A percentile compares a stretch with the other conserved stretches of the same genome.
Conservation (phyloP, 305 asterid species). For the Rubia balearica region DNA sequence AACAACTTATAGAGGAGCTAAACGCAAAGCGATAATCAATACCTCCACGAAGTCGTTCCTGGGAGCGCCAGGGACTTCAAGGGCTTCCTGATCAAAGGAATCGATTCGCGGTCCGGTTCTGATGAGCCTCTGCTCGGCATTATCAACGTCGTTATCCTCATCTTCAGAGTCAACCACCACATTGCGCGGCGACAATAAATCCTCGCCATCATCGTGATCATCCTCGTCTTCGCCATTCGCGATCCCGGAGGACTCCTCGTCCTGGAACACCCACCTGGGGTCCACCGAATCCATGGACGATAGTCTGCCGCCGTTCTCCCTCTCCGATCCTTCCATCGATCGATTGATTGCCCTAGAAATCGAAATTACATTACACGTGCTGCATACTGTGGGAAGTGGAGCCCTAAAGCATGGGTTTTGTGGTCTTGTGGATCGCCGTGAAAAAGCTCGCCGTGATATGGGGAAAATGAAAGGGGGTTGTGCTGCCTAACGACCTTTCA, state of each 20-base stretch:
- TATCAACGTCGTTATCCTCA: constrained; percentile 39
- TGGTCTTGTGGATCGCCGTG: constrained; percentile 1
- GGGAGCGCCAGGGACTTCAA: constrained; percentile 86
- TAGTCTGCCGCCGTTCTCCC: constrained; percentile 46
- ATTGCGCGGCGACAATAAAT: constrained; percentile 39
- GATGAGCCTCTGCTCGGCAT: constrained; percentile 70
- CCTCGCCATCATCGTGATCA: constrained; percentile 33
- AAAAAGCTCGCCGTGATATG: neutral
- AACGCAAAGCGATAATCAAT: neutral
- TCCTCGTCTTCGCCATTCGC: constrained; percentile 37
- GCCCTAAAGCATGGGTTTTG: constrained; percentile 12
- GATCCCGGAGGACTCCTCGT: constrained; percentile 51
- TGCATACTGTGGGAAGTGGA: neutral
- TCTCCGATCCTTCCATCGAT: constrained; percentile 66
- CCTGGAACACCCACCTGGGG: constrained; percentile 97
- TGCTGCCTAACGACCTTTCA: constrained; percentile 7
- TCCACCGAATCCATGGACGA: constrained; percentile 79
- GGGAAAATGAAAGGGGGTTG: neutral
- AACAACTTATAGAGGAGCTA: neutral
- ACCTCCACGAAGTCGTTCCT: constrained; percentile 69
- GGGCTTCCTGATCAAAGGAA: constrained; percentile 94
- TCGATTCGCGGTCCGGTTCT: constrained; percentile 93
- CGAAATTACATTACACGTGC: neutral
- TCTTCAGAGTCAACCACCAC: constrained; percentile 59
- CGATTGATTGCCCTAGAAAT: neutral